Evolutionary conservation across 176 grass and related monocot species (phyloP).

Genomic region (Aegilops bicornis): DNA sequence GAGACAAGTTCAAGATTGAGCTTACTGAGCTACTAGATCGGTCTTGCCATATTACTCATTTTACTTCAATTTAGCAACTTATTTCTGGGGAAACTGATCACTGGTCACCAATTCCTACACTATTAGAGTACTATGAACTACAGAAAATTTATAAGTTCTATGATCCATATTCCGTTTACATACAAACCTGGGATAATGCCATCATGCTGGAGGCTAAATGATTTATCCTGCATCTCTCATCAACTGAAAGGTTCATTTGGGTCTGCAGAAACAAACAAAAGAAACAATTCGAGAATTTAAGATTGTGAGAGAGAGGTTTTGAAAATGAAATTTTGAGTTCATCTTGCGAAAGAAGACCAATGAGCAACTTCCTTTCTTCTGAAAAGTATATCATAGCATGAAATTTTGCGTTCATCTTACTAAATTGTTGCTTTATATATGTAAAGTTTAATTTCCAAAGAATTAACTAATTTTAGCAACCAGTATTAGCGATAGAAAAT

Average conservation of each 20-base stretch:
- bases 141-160: background rate
- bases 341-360: background rate
- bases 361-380: background rate
- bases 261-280: conserved; percentile 60
- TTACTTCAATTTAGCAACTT: conserved; percentile 7
- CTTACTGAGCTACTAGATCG: conserved; percentile 5
- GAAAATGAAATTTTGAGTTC: background rate
- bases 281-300: conserved; percentile 12
- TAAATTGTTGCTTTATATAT: background rate
- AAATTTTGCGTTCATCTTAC: background rate
- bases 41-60: background rate
- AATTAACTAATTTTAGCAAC: background rate
- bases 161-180: background rate
- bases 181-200: conserved; percentile 60
- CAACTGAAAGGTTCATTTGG: conserved; percentile 48
- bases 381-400: background rate
- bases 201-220: conserved; percentile 73
- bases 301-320: background rate
- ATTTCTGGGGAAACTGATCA: background rate
- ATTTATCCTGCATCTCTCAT: conserved; percentile 88
- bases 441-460: background rate
- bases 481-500: background rate
- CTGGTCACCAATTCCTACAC: background rate
- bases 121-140: background rate
- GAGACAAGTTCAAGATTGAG: conserved; percentile 2